Percentiles rank a stretch among this genome's conserved stretches.
Evolutionary conservation across 371 early-diverging fungal genomes (phyloP).

Genomic region (Haplosporangium sp.): DNA sequence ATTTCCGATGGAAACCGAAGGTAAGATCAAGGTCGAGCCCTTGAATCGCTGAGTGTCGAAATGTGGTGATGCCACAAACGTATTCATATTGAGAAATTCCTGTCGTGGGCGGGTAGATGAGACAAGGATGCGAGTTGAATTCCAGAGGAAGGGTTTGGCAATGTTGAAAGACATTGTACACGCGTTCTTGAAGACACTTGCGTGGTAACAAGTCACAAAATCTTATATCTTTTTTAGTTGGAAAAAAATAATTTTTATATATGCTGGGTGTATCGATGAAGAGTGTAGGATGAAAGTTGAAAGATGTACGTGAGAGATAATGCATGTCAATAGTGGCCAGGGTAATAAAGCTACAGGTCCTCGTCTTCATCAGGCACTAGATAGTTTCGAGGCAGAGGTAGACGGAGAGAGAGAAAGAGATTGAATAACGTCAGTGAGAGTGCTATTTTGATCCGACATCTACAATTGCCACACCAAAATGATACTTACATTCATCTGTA

Average conservation of each 20-base stretch:
- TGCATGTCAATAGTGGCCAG: neutral
- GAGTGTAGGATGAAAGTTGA: neutral
- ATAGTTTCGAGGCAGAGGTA: neutral
- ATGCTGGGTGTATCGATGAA: neutral
- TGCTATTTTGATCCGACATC: too few relatives aligned
- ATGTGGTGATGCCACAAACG: constrained; percentile 58
- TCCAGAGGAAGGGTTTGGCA: too few relatives aligned
- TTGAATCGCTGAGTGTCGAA: constrained; percentile 57
- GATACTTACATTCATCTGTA: constrained; percentile 34
- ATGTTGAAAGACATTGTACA: too few relatives aligned
- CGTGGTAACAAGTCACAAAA: too few relatives aligned
- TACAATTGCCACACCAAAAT: neutral
- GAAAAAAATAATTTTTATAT: too few relatives aligned
- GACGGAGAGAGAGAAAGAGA: neutral
- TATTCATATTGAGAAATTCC: constrained; percentile 41
- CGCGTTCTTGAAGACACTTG: too few relatives aligned
- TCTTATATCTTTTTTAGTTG: neutral
- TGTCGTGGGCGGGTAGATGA: neutral
- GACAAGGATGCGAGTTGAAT: neutral
- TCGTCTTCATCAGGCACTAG: constrained; percentile 53
- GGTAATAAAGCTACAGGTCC: constrained; percentile 30
- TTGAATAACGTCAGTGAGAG: neutral
- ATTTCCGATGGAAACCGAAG: constrained; percentile 84
- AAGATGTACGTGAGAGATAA: neutral
- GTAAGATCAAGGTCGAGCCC: constrained; percentile 64